Percentiles rank a stretch among this genome's conserved stretches.
These are phyloP conservation scores for Aspergillus sp. DNA, from an alignment of 2,329 filamentous ascomycete genomes.

Conservation along the genomic window DNA sequence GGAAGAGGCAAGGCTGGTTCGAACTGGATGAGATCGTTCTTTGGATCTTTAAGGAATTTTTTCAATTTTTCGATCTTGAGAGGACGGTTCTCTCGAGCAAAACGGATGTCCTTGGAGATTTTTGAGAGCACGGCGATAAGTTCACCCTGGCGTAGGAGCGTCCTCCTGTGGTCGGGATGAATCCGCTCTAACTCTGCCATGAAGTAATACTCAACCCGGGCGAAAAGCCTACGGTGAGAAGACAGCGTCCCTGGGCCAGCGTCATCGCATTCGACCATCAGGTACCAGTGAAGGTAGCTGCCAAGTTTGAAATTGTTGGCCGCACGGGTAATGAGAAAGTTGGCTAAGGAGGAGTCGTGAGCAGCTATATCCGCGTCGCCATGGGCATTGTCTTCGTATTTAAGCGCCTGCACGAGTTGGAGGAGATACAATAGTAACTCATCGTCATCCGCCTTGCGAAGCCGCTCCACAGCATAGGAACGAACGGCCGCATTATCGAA, in stretches of 20 bases:
- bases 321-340: constrained; percentile 84
- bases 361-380: constrained; percentile 61
- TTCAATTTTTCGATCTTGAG: constrained; percentile 84
- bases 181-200: constrained; percentile 81
- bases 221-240: constrained; percentile 80
- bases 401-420: constrained; percentile 92
- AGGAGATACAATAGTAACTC: constrained; percentile 88
- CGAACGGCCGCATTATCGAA: constrained; percentile 87
- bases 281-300: constrained; percentile 96
- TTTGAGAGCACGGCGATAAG: constrained; percentile 83
- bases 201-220: constrained; percentile 92
- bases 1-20: constrained; percentile 86
- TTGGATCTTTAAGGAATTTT: constrained; percentile 79
- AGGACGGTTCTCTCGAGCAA: constrained; percentile 72
- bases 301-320: constrained; percentile 85
- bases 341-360: constrained; percentile 79
- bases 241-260: constrained; percentile 70
- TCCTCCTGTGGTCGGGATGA: constrained; percentile 72
- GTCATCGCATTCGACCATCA: constrained; percentile 97
- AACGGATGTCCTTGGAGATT: constrained; percentile 84
- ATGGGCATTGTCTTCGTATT: constrained; percentile 77
- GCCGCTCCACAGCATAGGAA: constrained; percentile 86
- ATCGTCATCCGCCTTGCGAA: constrained; percentile 88
- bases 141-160: constrained; percentile 82
- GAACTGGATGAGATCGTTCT: constrained; percentile 81